Percentiles rank a stretch among this genome's conserved stretches.
Evolutionary conservation across 805 yeast genomes (phyloP).

Genomic region (Yamadazyma sp.): DNA sequence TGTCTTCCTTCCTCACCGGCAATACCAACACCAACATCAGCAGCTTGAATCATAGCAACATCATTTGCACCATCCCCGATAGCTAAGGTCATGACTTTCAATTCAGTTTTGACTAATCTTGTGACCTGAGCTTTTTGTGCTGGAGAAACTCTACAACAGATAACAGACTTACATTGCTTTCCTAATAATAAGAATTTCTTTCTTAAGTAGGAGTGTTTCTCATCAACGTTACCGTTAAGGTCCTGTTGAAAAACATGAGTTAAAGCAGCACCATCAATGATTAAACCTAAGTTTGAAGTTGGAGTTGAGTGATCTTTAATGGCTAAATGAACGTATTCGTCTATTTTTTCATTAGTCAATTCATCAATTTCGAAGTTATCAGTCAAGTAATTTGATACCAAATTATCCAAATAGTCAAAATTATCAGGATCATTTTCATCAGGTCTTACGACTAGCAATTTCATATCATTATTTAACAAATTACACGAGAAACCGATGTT

Average conservation of each 20-base stretch:
- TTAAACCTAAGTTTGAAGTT: slow-evolving; percentile 51
- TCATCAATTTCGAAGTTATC: slow-evolving; percentile 44
- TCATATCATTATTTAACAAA: slow-evolving; percentile 64
- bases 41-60: slow-evolving; percentile 85
- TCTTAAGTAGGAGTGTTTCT: slow-evolving; percentile 15
- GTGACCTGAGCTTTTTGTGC: slow-evolving; percentile 80
- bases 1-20: slow-evolving; percentile 88
- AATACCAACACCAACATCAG: slow-evolving; percentile 81
- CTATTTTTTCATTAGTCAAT: slow-evolving; percentile 28
- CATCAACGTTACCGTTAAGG: slow-evolving; percentile 7
- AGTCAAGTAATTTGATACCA: slow-evolving; percentile 46
- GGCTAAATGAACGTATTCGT: slow-evolving; percentile 46
- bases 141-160: slow-evolving; percentile 83
- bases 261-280: slow-evolving; percentile 71
- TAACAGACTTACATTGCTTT: slow-evolving; percentile 73
- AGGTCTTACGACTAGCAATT: slow-evolving; percentile 60
- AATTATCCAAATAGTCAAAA: slow-evolving; percentile 28
- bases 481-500: slow-evolving; percentile 81
- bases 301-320: slow-evolving; percentile 65
- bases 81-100: slow-evolving; percentile 74
- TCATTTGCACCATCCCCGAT: slow-evolving; percentile 88
- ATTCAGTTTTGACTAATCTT: slow-evolving; percentile 55
- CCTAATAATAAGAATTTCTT: slow-evolving; percentile 65
- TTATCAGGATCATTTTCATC: slow-evolving; percentile 53
- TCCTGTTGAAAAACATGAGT: slow-evolving; percentile 31